Evolutionary conservation across 345 rosid genomes (phyloP).

Genomic region (Eucalyptus sideroxylon): DNA sequence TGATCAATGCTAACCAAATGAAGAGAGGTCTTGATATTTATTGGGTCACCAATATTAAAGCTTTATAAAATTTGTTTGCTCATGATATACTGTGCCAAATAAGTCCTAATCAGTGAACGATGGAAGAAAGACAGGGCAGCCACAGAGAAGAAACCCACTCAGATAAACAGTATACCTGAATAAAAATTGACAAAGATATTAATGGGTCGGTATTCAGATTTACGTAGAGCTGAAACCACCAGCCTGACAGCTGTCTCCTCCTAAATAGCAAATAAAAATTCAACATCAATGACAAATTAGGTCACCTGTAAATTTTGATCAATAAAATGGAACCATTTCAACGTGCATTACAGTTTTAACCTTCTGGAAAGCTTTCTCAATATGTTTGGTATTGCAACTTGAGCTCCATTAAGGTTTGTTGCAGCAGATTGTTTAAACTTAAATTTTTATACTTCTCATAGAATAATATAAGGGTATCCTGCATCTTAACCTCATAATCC

Average conservation of each 20-base stretch:
- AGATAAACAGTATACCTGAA: conserved; percentile 29
- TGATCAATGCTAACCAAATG: neutral
- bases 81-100: neutral
- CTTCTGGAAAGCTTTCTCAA: neutral
- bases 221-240: conserved; percentile 43
- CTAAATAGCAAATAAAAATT: conserved; percentile 14
- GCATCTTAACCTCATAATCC: neutral
- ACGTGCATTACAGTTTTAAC: neutral
- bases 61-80: neutral
- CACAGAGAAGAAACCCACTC: neutral
- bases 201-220: conserved; percentile 71
- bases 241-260: conserved; percentile 77
- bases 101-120: neutral
- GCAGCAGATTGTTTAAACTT: neutral
- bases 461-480: neutral
- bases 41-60: neutral
- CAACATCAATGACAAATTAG: neutral
- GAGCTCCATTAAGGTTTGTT: neutral
- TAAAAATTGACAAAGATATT: conserved; percentile 69
- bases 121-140: neutral
- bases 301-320: neutral
- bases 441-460: neutral
- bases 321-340: neutral
- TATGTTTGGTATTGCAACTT: neutral
- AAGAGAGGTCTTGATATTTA: neutral